Evolutionary conservation across 2,329 filamentous ascomycete genomes (phyloP), one percentile per base, ranked within the genome.

Genomic region (Colletotrichum lupini): DNA sequence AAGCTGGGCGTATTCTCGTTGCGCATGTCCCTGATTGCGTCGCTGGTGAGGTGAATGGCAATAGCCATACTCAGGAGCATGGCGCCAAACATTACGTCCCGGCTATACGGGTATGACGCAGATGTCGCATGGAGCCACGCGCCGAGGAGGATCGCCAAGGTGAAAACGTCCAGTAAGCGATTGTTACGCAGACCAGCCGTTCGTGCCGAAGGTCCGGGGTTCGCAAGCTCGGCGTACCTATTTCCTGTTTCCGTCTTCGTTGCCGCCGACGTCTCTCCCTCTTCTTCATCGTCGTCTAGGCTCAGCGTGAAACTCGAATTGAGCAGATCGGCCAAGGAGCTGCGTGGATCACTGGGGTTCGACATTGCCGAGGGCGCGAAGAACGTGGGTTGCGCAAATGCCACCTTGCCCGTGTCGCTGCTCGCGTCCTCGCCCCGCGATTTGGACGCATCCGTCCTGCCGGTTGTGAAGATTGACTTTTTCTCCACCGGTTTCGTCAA

Each of bases 381-480:
- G 81, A 91, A 89, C n/a, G 82, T 88, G 2, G 90, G 90, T 59
- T 90, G 88, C 71, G 90, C 87, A 66, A 92, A 91, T 37, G 87
- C 81, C 46, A 84, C 84, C 3, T 72, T 80, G 1, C 74, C 74
- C 9, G 74, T 66, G 0, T 65, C 67, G 3, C 58, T 59, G 22
- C 76, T 73, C 64, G 62, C 42, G 64, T 70, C 46, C 24, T 72
- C 5, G 58, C 61, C 9, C 56, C 68, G n/a, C 30, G 35, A 12
- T 14, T 61, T 61, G 11, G 62, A 52, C 26, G 68, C 28, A 28
- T 64, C 69, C 57, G 66, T 77, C 26, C 75, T 74, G n/a, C 78
- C 75, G 63, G 78, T 79, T 78, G 91, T 91, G 78, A 90, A 89
- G 67, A 87, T 86, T 30, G 86, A 83, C 74, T 86, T 85, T 66